Percentiles rank a stretch among this genome's conserved stretches.
These are phyloP conservation scores for Fraxinus dipetala DNA, from an alignment of 305 asterid species.

Conservation along the genomic window DNA sequence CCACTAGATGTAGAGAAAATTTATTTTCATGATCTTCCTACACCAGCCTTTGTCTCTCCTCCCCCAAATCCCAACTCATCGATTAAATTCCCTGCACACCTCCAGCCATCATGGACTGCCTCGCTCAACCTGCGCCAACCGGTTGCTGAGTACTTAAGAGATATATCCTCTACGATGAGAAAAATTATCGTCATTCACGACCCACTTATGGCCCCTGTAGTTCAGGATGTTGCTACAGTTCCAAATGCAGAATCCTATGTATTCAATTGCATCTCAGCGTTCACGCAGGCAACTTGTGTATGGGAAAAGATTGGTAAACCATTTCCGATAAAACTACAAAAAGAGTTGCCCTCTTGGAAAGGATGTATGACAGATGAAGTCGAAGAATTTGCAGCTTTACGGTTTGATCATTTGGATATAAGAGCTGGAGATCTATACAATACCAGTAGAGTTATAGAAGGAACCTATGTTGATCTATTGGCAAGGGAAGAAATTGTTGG, in stretches of 20 bases:
- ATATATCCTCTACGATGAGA: neutral
- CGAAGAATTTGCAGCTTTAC: conserved; percentile 2
- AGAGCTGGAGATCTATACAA: conserved; percentile 25
- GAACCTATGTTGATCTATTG: conserved; percentile 21
- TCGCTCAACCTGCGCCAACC: conserved; percentile 16
- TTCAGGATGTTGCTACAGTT: conserved; percentile 20
- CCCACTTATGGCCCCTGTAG: conserved; percentile 21
- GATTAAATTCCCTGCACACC: neutral
- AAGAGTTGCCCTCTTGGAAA: neutral
- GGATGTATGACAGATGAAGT: conserved; percentile 14
- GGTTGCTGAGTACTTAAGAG: neutral
- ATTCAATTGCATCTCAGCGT: conserved; percentile 26
- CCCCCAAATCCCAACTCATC: neutral
- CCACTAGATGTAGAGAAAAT: neutral
- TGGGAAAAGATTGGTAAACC: conserved; percentile 8
- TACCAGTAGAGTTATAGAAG: conserved; percentile 25
- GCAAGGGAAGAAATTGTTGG: neutral
- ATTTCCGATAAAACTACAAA: neutral
- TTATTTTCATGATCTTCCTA: neutral
- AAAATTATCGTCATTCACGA: conserved; percentile 27
- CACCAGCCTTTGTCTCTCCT: neutral
- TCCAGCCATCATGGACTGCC: neutral
- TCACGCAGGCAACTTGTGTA: neutral
- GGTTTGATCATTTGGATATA: neutral
- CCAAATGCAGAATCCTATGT: conserved; percentile 28